phyloP scores from a whole-genome alignment of 805 yeast species.

The Metschnikowia arizonensis region DNA sequence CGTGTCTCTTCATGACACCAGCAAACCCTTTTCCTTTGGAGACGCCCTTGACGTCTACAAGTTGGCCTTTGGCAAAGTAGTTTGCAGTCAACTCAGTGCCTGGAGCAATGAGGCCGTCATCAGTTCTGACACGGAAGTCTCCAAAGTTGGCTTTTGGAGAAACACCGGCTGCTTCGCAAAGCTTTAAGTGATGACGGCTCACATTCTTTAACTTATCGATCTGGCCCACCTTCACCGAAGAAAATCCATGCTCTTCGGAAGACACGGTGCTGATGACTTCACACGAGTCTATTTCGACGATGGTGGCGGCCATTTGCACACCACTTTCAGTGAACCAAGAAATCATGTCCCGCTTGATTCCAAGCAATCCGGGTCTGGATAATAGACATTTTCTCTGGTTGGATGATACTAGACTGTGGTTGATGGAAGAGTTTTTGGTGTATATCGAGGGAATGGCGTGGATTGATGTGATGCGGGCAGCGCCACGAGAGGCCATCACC shows the following conservation, averaged over 20 bases:
- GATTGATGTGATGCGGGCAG: slow-evolving; percentile 46
- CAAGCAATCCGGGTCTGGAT: slow-evolving; percentile 77
- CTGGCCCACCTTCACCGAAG: slow-evolving; percentile 83
- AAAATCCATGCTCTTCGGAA: slow-evolving; percentile 68
- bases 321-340: slow-evolving; percentile 75
- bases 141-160: slow-evolving; percentile 73
- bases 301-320: slow-evolving; percentile 73
- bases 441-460: slow-evolving; percentile 47
- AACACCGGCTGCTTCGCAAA: slow-evolving; percentile 71
- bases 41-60: slow-evolving; percentile 72
- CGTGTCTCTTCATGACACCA: slow-evolving; percentile 96
- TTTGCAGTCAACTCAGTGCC: slow-evolving; percentile 81
- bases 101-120: slow-evolving; percentile 60
- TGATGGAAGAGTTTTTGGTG: slow-evolving; percentile 48
- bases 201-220: slow-evolving; percentile 67
- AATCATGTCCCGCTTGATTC: slow-evolving; percentile 86
- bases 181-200: slow-evolving; percentile 58
- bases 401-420: slow-evolving; percentile 65
- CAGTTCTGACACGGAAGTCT: slow-evolving; percentile 76
- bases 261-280: slow-evolving; percentile 80
- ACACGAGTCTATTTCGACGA: slow-evolving; percentile 79
- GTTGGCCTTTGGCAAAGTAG: slow-evolving; percentile 78
- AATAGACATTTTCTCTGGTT: slow-evolving; percentile 71
- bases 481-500: slow-evolving; percentile 23
- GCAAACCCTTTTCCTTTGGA: slow-evolving; percentile 95